Evolutionary conservation across 768 basidiomycete genomes (phyloP).

Genomic region (Amanita inopinata): DNA sequence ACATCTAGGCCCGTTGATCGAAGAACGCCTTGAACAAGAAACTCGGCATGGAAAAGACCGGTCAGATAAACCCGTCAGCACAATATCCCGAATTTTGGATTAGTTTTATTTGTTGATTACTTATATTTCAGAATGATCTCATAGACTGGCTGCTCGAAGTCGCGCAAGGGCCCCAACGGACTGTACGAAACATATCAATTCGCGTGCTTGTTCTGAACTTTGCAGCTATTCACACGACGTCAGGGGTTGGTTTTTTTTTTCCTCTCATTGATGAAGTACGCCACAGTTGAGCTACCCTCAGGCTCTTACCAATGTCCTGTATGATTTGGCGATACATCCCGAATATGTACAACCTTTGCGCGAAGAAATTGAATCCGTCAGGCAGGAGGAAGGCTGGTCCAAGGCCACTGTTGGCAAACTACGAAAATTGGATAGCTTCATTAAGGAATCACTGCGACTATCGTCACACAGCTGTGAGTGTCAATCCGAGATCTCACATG

Average conservation of each 20-base stretch:
- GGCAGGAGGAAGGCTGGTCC: conserved; percentile 28
- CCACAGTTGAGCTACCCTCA: conserved; percentile 13
- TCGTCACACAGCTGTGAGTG: conserved; percentile 21
- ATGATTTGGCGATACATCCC: conserved; percentile 26
- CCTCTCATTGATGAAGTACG: neutral
- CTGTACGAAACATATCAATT: conserved; percentile 19
- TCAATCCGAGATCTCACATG: conserved; percentile 11
- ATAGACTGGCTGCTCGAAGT: conserved; percentile 37
- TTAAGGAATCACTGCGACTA: conserved; percentile 28
- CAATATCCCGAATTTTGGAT: neutral
- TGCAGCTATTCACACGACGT: conserved; percentile 32
- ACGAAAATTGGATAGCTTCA: conserved; percentile 35
- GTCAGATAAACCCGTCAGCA: conserved; percentile 21
- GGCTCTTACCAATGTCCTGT: conserved; percentile 28
- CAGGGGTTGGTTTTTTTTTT: conserved; percentile 23
- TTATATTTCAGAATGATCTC: conserved; percentile 29
- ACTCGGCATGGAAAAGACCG: conserved; percentile 18
- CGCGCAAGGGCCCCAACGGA: conserved; percentile 21
- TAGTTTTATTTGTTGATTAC: neutral
- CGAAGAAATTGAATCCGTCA: conserved; percentile 31
- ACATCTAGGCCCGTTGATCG: conserved; percentile 20
- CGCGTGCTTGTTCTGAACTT: conserved; percentile 33
- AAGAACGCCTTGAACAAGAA: conserved; percentile 18
- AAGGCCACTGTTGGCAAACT: conserved; percentile 28
- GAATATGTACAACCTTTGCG: conserved; percentile 25